Conservation (phyloP, 495 filamentous ascomycete genomes). For the Apiosordaria backusii region DNA sequence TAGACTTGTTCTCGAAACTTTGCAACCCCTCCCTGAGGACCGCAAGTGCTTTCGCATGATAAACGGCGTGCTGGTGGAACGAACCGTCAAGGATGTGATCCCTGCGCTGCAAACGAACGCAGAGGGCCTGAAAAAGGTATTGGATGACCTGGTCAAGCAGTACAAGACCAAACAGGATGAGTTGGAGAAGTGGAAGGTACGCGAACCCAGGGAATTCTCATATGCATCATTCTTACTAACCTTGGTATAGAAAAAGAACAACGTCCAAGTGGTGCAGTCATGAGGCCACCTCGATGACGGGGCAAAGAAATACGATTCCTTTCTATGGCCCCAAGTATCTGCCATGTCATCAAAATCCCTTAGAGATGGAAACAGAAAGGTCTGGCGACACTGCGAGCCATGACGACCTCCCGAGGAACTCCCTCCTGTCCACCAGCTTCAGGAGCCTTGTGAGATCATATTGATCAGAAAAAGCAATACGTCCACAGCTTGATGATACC, state of each 20-base stretch:
- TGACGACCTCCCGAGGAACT: slow-evolving; percentile 3
- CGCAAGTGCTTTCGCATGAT: slow-evolving; percentile 99
- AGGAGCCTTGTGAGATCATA: background rate
- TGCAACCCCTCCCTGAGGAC: slow-evolving; percentile 75
- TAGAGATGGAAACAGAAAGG: slow-evolving; percentile 1
- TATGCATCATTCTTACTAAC: slow-evolving; percentile 17
- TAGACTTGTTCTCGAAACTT: slow-evolving; percentile 93
- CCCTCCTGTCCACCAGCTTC: background rate
- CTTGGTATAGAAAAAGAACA: slow-evolving; percentile 85
- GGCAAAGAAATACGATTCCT: background rate
- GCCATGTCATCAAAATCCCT: slow-evolving; percentile 24
- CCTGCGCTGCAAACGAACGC: slow-evolving; percentile 91
- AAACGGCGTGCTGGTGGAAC: slow-evolving; percentile 91
- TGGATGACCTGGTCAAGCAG: slow-evolving; percentile 93
- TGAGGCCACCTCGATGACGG: slow-evolving; percentile 21
- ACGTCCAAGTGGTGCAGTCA: slow-evolving; percentile 90
- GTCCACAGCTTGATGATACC: background rate
- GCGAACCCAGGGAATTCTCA: slow-evolving; percentile 24
- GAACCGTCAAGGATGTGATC: slow-evolving; percentile 87
- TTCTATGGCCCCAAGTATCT: background rate
- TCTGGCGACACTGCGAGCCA: slow-evolving; percentile 1
- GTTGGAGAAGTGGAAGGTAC: slow-evolving; percentile 97
- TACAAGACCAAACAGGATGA: slow-evolving; percentile 94
- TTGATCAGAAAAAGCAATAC: background rate
- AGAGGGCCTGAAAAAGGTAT: slow-evolving; percentile 91